phyloP scores from a whole-genome alignment of 169 alveolate genomes.

The Amoebophrya sp. region DNA sequence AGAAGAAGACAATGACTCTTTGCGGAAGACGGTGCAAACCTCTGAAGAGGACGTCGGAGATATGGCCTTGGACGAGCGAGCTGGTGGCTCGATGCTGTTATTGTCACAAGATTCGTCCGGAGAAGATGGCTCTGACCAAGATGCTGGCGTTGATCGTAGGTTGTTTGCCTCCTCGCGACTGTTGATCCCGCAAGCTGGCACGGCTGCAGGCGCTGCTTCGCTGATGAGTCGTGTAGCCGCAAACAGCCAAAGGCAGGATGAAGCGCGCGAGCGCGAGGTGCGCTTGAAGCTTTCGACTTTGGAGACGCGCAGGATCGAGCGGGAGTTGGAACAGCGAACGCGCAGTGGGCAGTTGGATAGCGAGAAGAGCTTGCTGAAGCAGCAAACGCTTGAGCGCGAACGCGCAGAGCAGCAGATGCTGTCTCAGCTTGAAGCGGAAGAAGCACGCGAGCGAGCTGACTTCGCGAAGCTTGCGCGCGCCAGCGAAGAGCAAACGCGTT shows the following conservation, averaged over 20 bases:
- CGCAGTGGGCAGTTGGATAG: background rate
- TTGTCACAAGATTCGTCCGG: background rate
- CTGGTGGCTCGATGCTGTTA: no score
- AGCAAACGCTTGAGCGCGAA: background rate
- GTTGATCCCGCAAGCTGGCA: background rate
- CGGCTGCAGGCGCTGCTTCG: background rate
- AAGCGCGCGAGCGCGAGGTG: slow-evolving; percentile 19
- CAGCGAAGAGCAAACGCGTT: background rate
- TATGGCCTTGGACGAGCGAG: background rate
- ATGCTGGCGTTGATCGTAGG: background rate
- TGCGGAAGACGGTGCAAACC: no score
- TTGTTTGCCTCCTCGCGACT: background rate
- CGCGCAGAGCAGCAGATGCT: background rate
- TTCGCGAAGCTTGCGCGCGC: background rate
- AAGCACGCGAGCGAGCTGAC: background rate
- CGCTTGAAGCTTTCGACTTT: background rate
- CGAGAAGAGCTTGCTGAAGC: background rate
- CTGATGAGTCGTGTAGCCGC: background rate
- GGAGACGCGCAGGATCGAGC: background rate
- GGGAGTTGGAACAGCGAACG: background rate
- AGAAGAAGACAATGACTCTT: no score
- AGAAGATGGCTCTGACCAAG: no score
- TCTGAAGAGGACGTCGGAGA: background rate
- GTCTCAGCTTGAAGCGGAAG: background rate
- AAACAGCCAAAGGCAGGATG: background rate